A percentile compares a stretch with the other conserved stretches of the same genome.
phyloP scores from a whole-genome alignment of 345 rosid genomes.

The Rhizophora apiculata region DNA sequence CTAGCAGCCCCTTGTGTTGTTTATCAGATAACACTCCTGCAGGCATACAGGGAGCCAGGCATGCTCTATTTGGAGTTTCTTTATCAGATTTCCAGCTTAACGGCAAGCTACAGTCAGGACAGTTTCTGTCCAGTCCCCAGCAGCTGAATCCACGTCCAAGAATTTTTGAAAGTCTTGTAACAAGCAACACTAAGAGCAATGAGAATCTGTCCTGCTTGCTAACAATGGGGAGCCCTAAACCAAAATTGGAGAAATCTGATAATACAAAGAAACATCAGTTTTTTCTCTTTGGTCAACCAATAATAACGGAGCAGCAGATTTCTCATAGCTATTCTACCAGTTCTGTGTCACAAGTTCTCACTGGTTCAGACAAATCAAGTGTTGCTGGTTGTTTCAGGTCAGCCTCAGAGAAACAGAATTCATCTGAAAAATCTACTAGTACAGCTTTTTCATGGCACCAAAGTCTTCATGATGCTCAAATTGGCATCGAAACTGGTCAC shows the following conservation, averaged over 20 bases:
- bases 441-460: constrained; percentile 48
- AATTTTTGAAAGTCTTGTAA: constrained; percentile 35
- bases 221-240: constrained; percentile 59
- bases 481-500: constrained; percentile 56
- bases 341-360: constrained; percentile 31
- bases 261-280: constrained; percentile 61
- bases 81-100: constrained; percentile 59
- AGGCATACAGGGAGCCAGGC: constrained; percentile 99
- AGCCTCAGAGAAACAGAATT: constrained; percentile 26
- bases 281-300: constrained; percentile 82
- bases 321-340: constrained; percentile 39
- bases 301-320: constrained; percentile 66
- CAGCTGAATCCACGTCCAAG: constrained; percentile 43
- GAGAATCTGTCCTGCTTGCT: constrained; percentile 71
- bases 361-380: constrained; percentile 27
- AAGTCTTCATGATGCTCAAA: constrained; percentile 30
- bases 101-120: constrained; percentile 56
- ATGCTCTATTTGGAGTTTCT: constrained; percentile 74
- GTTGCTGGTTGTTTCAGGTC: constrained; percentile 29
- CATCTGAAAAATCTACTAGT: constrained; percentile 34
- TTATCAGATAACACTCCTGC: constrained; percentile 74
- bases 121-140: constrained; percentile 54
- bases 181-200: constrained; percentile 29
- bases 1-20: constrained; percentile 65
- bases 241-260: constrained; percentile 47